Evolutionary conservation across 1,139 yeast genomes (phyloP).

Genomic region (Wickerhamomyces sp.): DNA sequence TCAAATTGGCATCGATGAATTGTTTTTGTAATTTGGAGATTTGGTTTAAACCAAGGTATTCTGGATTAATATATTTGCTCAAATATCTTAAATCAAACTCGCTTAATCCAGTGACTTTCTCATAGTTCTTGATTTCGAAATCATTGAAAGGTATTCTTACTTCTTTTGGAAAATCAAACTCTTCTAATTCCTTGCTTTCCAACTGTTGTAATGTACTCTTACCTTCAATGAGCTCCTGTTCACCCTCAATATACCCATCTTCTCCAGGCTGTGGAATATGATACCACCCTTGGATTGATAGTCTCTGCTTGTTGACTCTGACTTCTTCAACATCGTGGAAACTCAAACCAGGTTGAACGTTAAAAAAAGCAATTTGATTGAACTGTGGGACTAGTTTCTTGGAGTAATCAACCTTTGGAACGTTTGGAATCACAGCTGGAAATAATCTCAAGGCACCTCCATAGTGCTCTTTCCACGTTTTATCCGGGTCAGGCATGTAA

Average conservation of each 20-base stretch:
- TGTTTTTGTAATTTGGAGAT: constrained; percentile 39
- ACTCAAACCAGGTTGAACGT: constrained; percentile 92
- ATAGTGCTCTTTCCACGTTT: constrained; percentile 77
- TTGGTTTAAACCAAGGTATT: constrained; percentile 40
- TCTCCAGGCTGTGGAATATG: constrained; percentile 95
- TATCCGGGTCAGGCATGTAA: constrained; percentile 89
- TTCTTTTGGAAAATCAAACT: constrained; percentile 73
- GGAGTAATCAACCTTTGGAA: constrained; percentile 74
- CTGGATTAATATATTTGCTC: constrained; percentile 48
- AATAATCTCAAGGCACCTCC: constrained; percentile 91
- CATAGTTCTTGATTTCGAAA: constrained; percentile 24
- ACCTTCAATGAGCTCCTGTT: constrained; percentile 71
- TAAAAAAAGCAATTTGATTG: constrained; percentile 93
- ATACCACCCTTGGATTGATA: constrained; percentile 98
- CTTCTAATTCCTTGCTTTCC: constrained; percentile 71
- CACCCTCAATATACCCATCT: constrained; percentile 75
- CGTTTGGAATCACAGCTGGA: constrained; percentile 83
- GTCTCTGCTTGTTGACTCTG: constrained; percentile 78
- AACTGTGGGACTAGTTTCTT: constrained; percentile 82
- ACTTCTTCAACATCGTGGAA: constrained; percentile 99
- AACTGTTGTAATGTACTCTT: constrained; percentile 76
- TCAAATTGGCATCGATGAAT: constrained; percentile 63
- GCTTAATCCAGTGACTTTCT: constrained; percentile 21
- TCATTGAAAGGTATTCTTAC: constrained; percentile 27
- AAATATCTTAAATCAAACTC: constrained; percentile 43